Percentiles rank a stretch among this genome's conserved stretches.
Conservation (phyloP, 2,329 filamentous ascomycete genomes). For the Apiospora saccharicola region DNA sequence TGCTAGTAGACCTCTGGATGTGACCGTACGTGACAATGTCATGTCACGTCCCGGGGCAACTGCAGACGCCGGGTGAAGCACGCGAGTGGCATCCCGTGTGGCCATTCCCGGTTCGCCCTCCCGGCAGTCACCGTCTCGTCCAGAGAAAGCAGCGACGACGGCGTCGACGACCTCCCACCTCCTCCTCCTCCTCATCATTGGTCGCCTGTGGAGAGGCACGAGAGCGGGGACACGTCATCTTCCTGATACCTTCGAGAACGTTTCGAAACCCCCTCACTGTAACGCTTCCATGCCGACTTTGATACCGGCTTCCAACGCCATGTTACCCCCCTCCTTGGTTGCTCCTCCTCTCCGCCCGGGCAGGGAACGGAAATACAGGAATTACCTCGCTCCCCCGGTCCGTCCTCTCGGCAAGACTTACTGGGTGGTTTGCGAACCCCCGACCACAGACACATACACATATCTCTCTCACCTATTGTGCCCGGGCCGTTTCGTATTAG, state of each 20-base stretch:
- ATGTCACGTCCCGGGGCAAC: not conserved
- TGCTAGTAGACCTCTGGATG: no score
- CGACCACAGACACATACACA: not conserved
- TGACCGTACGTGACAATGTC: not conserved
- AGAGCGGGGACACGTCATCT: not conserved
- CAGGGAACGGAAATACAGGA: not conserved
- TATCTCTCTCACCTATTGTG: not conserved
- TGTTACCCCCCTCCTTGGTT: no score
- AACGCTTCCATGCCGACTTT: not conserved
- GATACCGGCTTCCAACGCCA: not conserved
- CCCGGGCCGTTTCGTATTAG: not conserved
- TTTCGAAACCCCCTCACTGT: not conserved
- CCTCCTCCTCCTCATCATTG: no score
- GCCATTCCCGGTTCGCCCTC: not conserved
- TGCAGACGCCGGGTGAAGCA: not conserved
- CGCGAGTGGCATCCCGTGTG: not conserved
- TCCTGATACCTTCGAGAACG: slow-evolving; percentile 5
- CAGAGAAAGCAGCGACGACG: not conserved
- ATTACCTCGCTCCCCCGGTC: not conserved
- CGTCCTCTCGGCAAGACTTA: not conserved
- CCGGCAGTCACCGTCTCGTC: not conserved
- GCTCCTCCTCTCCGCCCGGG: no score
- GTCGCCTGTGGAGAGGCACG: not conserved
- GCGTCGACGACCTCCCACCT: not conserved
- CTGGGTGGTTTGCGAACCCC: not conserved